Base-by-base conservation (phyloP, 129 eudicot species). In the Helianthus tuberosus region DNA sequence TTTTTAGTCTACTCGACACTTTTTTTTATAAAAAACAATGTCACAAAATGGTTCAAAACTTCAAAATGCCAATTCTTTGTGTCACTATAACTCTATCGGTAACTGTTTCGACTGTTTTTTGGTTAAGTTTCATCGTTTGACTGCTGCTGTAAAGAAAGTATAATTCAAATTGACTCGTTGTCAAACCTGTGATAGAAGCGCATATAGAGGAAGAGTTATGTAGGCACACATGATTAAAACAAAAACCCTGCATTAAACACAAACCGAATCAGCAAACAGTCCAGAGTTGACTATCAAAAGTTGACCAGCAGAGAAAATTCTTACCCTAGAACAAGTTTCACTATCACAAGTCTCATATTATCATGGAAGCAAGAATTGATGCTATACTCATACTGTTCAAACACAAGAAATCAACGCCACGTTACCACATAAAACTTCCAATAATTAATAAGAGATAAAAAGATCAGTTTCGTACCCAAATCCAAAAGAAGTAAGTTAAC, bases 401-500 rank as follows among this genome's bases (percentile, higher is more conserved):
- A 36, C 23, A 58, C 75, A 13, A 50, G 5, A 64, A 49, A 36
- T 12, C 64, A 60, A 3, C 12, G 2, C 25, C 15, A 15, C 15
- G 16, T 58, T 58, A 58, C 8, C 38, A 58, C n/a, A 58, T 23
- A 59, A 29, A 60, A 60, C 2, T 6, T 27, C 2, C 17, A 6
- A 3, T 5, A 1, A 60, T 29, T 11, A 11, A 60, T 32, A 60
- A 25, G 9, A 12, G 29, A 60, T 9, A 23, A 9, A 39, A 23
- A 41, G n/a, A 15, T 15, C 35, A 66, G 61, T 44, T 36, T 25
- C 13, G 0, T 91, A 95, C 99, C 96, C 96, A 91, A 72, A 89
- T 91, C 99, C 99, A 91, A 71, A 91, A 74, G 79, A 89, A 84
- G 76, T 91, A 91, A 50, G 99, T 89, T 16, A 95, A 54, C 82